Evolutionary conservation across 176 grass and related monocot genomes (phyloP).

Genomic region (Rhynchospora pubera): DNA sequence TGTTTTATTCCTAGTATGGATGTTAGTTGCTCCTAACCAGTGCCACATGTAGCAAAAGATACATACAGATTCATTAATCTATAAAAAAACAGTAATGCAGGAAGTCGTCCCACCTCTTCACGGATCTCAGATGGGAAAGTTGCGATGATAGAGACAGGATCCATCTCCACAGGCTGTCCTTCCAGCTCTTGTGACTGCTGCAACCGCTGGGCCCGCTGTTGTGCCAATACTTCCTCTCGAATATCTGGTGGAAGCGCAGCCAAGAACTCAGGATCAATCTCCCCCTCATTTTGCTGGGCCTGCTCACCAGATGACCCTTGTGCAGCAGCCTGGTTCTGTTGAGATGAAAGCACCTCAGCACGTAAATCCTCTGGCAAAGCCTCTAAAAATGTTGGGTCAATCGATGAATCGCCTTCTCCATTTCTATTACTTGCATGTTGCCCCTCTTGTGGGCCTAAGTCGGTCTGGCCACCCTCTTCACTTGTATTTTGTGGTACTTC

Average conservation of each 20-base stretch:
- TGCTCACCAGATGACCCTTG: constrained; percentile 63
- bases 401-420: constrained; percentile 43
- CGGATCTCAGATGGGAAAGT: constrained; percentile 96
- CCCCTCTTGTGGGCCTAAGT: constrained; percentile 29
- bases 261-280: constrained; percentile 99
- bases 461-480: constrained; percentile 57
- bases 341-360: constrained; percentile 91
- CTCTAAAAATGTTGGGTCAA: constrained; percentile 98
- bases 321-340: constrained; percentile 73
- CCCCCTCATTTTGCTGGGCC: constrained; percentile 53
- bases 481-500: constrained; percentile 59
- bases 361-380: constrained; percentile 91
- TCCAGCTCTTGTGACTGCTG: constrained; percentile 87
- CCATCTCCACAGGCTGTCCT: constrained; percentile 98
- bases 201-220: constrained; percentile 82
- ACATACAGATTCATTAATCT: neutral
- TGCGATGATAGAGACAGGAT: constrained; percentile 95
- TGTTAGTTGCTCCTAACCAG: too few species aligned
- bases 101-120: constrained; percentile 59
- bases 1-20: too few species aligned
- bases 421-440: constrained; percentile 43
- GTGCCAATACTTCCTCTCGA: constrained; percentile 82
- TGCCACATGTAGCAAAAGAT: too few species aligned
- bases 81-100: neutral
- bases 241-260: constrained; percentile 99